phyloP scores from a whole-genome alignment of 2,329 filamentous ascomycete species.

The Stemphylium beticola region DNA sequence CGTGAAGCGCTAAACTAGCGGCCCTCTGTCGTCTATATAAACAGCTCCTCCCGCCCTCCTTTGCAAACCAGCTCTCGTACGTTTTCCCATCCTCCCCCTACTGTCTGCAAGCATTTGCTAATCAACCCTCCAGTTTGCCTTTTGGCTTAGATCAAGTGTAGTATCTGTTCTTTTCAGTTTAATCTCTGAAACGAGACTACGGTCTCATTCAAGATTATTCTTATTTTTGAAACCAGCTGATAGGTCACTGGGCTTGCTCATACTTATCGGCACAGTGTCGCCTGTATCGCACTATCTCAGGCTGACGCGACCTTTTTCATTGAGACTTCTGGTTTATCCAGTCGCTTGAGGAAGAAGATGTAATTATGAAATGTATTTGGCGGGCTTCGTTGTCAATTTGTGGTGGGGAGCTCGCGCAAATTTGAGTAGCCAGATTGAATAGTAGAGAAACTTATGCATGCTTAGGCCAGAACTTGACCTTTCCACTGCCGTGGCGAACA shows the following conservation, averaged over 20 bases:
- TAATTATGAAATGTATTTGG: not conserved
- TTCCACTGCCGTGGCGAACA: too few species aligned
- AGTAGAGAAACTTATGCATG: too few species aligned
- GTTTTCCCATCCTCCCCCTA: not conserved
- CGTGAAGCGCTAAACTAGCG: constrained; percentile 1
- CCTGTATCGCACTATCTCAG: not conserved
- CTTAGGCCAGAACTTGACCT: too few species aligned
- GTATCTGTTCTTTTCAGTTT: constrained; percentile 9
- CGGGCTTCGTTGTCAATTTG: not conserved
- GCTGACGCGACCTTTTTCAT: constrained; percentile 3
- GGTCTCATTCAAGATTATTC: not conserved
- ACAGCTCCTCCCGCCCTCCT: not conserved
- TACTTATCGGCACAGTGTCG: constrained; percentile 3
- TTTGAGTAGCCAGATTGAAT: too few species aligned
- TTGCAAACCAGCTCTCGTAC: constrained; percentile 3
- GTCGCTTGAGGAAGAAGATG: constrained; percentile 1
- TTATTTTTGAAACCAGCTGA: constrained; percentile 1
- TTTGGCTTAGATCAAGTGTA: constrained; percentile 12
- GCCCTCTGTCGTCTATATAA: not conserved
- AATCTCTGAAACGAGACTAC: constrained; percentile 1
- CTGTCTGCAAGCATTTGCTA: not conserved
- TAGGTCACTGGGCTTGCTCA: constrained; percentile 4
- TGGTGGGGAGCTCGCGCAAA: too few species aligned
- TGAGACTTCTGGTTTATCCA: not conserved
- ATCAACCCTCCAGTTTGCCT: not conserved